Conservation (phyloP, 1,284 basidiomycete genomes). For the Hemileia vastatrix region DNA sequence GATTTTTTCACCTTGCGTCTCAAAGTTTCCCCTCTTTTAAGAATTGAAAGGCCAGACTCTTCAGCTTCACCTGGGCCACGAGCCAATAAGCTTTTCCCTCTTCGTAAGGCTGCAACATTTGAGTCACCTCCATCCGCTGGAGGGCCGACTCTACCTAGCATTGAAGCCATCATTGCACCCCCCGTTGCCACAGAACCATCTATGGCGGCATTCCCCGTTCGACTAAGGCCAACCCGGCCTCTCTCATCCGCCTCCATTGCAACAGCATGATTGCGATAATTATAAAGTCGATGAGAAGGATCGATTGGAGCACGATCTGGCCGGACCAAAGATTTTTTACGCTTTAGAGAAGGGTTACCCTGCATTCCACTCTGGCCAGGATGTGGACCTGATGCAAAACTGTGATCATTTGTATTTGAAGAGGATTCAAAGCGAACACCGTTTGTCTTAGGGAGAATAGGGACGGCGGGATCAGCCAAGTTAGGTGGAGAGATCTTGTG, state of each 20-base stretch:
- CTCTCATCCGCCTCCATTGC: conserved; percentile 61
- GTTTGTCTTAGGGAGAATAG: too few species aligned
- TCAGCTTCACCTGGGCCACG: conserved; percentile 61
- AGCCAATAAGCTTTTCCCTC: conserved; percentile 75
- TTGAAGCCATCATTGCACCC: too few species aligned
- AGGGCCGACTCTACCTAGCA: conserved; percentile 54
- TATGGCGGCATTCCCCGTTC: conserved; percentile 10
- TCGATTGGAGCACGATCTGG: conserved; percentile 96
- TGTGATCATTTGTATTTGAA: not conserved
- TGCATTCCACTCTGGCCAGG: conserved; percentile 27
- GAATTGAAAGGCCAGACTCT: conserved; percentile 74
- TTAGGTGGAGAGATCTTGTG: too few species aligned
- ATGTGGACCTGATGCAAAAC: conserved; percentile 5
- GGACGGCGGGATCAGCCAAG: too few species aligned
- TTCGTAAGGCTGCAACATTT: conserved; percentile 52
- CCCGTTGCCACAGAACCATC: conserved; percentile 6
- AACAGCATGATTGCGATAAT: conserved; percentile 82
- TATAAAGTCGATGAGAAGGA: conserved; percentile 85
- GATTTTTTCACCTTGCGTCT: conserved; percentile 52
- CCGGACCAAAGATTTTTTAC: conserved; percentile 87
- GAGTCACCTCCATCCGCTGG: conserved; percentile 1
- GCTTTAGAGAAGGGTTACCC: conserved; percentile 46
- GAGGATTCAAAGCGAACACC: not conserved
- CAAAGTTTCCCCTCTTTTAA: conserved; percentile 69
- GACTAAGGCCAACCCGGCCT: conserved; percentile 9